phyloP scores from a whole-genome alignment of 495 filamentous ascomycete species.

The Achaetomiella virescens region DNA sequence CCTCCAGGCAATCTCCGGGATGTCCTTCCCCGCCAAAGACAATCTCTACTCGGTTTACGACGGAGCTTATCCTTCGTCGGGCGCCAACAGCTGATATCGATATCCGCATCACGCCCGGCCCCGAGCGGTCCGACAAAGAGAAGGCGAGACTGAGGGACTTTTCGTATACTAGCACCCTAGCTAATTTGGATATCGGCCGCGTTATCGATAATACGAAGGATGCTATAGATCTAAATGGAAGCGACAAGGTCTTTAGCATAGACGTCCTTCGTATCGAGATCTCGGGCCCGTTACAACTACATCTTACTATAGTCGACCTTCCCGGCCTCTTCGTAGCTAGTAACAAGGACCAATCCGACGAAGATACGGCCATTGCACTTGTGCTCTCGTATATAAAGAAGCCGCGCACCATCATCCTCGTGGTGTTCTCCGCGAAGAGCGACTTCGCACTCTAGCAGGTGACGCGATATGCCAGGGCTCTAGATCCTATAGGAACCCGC shows the following conservation, averaged over 20 bases:
- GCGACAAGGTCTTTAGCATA: constrained; percentile 41
- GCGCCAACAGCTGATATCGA: constrained; percentile 30
- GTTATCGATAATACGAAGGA: constrained; percentile 39
- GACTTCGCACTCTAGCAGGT: constrained; percentile 47
- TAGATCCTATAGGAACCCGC: constrained; percentile 42
- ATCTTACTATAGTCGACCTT: constrained; percentile 62
- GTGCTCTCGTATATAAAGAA: constrained; percentile 54
- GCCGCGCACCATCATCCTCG: constrained; percentile 51
- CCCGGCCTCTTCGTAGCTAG: constrained; percentile 52
- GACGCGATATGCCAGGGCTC: constrained; percentile 30
- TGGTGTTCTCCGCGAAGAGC: constrained; percentile 49
- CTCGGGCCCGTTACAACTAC: constrained; percentile 50
- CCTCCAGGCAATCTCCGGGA: constrained; percentile 59
- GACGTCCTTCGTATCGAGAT: constrained; percentile 63
- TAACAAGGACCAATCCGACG: constrained; percentile 38
- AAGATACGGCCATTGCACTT: constrained; percentile 45
- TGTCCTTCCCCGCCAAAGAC: constrained; percentile 51
- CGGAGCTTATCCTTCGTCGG: constrained; percentile 50
- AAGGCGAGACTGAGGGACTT: constrained; percentile 11
- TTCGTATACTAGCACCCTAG: constrained; percentile 9
- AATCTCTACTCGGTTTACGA: constrained; percentile 53
- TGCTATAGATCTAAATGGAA: constrained; percentile 30
- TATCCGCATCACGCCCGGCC: constrained; percentile 4
- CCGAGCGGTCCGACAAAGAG: constrained; percentile 3
- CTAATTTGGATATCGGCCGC: constrained; percentile 35